Base-by-base conservation (phyloP, 768 basidiomycete species). In the Dacryopinax primogenitus region DNA sequence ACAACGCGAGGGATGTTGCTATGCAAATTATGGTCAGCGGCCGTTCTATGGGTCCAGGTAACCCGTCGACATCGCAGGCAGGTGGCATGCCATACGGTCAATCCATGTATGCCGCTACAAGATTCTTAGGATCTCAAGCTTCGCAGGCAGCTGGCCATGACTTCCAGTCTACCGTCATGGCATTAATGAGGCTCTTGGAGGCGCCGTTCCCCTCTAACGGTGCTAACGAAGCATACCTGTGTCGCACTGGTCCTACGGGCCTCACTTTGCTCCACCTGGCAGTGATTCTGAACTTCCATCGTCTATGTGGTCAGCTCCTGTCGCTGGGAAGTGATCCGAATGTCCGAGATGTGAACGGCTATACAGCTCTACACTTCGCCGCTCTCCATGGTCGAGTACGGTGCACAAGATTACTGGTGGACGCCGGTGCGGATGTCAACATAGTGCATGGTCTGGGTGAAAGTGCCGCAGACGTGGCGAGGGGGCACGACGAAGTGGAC, bases 251-350 rank as follows among this genome's bases (percentile, higher is more conserved):
- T 51, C 71, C 69, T 64, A 82, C 80, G 63, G 88, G 89, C 28
- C 94, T 97, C 71, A 94, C 92, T 0, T 76, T 99, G 3, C 83
- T 98, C 12, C 95, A 99, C 73, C 78, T 97, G 45, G 87, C 93
- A 1, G 79, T 85, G 3, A 85, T 91, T 72, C 83, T 93, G 65
- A 86, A 86, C 33, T 90, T 90, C 74, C 76, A 83, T 9, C 77
- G 83, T 3, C 81, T 98, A 33, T 81, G 86, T 18, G 71, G 77
- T 47, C 90, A 89, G 76, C 79, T 99, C 65, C 76, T 95, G 65
- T 75, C 78, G 2, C 87, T 82, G 64, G 83, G 81, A 6, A 84
- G 87, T 36, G 90, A 93, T 72, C 69, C 93, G 63, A 92, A 98
- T 72, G 81, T 80, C 15, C 84, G 90, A 62, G 96, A 99, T 74